Evolutionary conservation across 305 asterid genomes (phyloP).

Genomic region (Fraxinus baroniana): DNA sequence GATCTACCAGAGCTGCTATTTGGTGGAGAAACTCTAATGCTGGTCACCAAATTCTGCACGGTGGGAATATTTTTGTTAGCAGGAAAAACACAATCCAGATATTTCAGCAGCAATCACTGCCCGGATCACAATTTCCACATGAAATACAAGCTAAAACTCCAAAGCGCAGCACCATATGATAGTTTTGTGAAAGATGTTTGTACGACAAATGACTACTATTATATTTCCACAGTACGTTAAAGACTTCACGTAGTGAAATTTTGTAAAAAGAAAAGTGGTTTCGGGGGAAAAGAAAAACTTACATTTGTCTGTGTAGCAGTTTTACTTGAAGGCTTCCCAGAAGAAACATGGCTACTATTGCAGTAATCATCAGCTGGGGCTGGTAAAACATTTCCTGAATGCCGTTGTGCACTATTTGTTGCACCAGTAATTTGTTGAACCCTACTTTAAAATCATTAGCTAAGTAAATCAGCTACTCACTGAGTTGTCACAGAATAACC

Average conservation of each 20-base stretch:
- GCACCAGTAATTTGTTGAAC: slow-evolving; percentile 77
- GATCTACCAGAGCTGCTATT: slow-evolving; percentile 86
- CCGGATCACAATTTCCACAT: background rate
- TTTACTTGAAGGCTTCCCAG: slow-evolving; percentile 57
- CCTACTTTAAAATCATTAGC: slow-evolving; percentile 55
- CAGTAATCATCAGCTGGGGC: slow-evolving; percentile 85
- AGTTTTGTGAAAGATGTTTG: background rate
- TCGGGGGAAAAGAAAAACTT: slow-evolving; percentile 34
- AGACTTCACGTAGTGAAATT: background rate
- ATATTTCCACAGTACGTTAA: slow-evolving; percentile 2
- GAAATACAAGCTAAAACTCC: slow-evolving; percentile 1
- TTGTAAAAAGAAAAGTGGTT: background rate
- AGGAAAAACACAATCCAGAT: background rate
- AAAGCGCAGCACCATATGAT: slow-evolving; percentile 1
- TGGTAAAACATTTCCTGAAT: slow-evolving; percentile 81
- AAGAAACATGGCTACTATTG: slow-evolving; percentile 50
- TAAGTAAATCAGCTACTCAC: slow-evolving; percentile 32
- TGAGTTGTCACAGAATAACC: background rate
- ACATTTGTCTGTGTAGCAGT: slow-evolving; percentile 57
- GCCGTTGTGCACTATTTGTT: slow-evolving; percentile 60
- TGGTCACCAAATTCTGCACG: slow-evolving; percentile 46
- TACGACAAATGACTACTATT: background rate
- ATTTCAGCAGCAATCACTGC: slow-evolving; percentile 3
- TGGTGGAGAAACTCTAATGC: slow-evolving; percentile 76
- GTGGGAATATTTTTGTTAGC: slow-evolving; percentile 5